Evolutionary conservation across 495 filamentous ascomycete species (phyloP).

Genomic region (Neurospora sp.): DNA sequence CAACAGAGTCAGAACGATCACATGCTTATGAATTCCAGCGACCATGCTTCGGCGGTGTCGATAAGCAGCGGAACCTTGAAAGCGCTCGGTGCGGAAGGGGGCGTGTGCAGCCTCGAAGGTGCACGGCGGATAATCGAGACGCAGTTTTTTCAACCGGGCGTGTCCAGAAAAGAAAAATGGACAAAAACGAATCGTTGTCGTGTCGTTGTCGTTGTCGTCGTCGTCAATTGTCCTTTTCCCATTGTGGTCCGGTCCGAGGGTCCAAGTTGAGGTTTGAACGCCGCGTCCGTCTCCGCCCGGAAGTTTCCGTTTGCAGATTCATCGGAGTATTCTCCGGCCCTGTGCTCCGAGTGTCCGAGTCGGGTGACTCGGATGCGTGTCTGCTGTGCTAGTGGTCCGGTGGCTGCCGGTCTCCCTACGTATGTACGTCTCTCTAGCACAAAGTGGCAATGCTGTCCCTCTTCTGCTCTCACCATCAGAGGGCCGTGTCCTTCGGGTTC

Average conservation of each 20-base stretch:
- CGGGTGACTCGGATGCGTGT: neutral
- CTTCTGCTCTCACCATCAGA: neutral
- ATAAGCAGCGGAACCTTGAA: neutral
- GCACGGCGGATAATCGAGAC: neutral
- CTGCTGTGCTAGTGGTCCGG: neutral
- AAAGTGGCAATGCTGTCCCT: neutral
- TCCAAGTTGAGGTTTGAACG: neutral
- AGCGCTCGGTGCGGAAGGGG: neutral
- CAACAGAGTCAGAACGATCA: neutral
- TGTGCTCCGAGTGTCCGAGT: neutral
- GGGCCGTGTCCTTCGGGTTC: neutral
- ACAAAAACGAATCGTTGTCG: neutral
- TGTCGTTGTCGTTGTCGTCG: neutral
- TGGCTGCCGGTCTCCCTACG: neutral
- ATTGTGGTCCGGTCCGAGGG: neutral
- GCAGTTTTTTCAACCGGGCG: neutral
- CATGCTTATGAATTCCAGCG: neutral
- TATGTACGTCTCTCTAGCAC: neutral
- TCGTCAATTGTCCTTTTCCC: neutral
- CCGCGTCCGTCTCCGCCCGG: neutral
- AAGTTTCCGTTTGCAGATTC: neutral
- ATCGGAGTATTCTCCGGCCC: neutral
- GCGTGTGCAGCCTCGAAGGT: neutral
- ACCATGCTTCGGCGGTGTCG: neutral
- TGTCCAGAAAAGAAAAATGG: neutral